Conservation (phyloP, 2,329 filamentous ascomycete species). For the Phyllosticta citrichinensis region DNA sequence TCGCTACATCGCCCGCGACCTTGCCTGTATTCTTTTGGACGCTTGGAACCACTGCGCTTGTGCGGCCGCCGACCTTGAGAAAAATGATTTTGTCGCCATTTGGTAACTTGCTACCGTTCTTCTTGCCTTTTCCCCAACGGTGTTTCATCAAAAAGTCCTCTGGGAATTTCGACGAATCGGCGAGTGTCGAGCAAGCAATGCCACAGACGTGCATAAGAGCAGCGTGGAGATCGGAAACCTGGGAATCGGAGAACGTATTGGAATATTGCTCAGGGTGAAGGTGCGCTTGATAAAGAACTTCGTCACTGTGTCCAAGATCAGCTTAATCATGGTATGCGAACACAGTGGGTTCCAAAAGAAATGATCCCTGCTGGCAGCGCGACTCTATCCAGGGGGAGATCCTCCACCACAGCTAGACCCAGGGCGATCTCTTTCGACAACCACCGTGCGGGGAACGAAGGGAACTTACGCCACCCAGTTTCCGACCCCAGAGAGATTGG, state of each 20-base stretch:
- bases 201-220: constrained; percentile 70
- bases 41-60: constrained; percentile 76
- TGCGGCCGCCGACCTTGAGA: constrained; percentile 81
- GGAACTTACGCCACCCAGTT: constrained; percentile 75
- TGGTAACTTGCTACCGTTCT: constrained; percentile 58
- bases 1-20: constrained; percentile 42
- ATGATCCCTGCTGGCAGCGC: neutral
- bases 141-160: constrained; percentile 70
- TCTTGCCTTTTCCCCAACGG: constrained; percentile 83
- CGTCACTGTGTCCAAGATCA: constrained; percentile 45
- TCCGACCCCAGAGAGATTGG: constrained; percentile 81
- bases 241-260: constrained; percentile 62
- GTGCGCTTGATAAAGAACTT: constrained; percentile 79
- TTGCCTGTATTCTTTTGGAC: constrained; percentile 73
- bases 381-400: neutral
- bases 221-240: constrained; percentile 62
- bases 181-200: constrained; percentile 66
- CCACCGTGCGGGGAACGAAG: neutral
- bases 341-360: too few relatives aligned
- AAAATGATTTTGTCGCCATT: constrained; percentile 79
- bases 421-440: neutral
- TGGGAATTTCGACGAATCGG: constrained; percentile 76
- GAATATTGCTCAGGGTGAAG: constrained; percentile 91
- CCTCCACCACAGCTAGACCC: too few relatives aligned
- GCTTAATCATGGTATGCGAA: neutral